Percentiles rank a stretch among this genome's conserved stretches.
These are phyloP conservation scores for Lecanosticta acicola DNA, from an alignment of 2,329 filamentous ascomycete species.

Conservation along the genomic window DNA sequence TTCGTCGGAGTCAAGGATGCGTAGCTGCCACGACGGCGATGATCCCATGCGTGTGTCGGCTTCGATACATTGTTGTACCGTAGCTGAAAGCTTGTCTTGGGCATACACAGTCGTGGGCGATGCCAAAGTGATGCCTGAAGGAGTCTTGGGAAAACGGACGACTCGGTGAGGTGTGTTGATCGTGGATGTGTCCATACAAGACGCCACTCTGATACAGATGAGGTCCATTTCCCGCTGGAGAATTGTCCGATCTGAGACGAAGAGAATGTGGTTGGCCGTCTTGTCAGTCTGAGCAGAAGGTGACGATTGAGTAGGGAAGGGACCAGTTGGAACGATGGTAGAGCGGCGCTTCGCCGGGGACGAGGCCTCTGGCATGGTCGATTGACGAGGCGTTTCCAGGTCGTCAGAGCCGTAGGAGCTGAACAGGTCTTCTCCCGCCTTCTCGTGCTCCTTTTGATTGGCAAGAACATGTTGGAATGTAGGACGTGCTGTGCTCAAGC, in stretches of 20 bases:
- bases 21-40: slow-evolving; percentile 8
- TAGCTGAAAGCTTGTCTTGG: slow-evolving; percentile 13
- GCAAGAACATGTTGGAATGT: neutral
- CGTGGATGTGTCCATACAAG: slow-evolving; percentile 4
- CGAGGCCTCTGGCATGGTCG: slow-evolving; percentile 14
- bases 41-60: slow-evolving; percentile 7
- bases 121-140: slow-evolving; percentile 12
- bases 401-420: slow-evolving; percentile 29
- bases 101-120: slow-evolving; percentile 14
- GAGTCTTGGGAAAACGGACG: slow-evolving; percentile 16
- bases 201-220: slow-evolving; percentile 15
- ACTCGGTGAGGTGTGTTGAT: slow-evolving; percentile 4
- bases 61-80: slow-evolving; percentile 20
- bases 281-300: neutral
- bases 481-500: neutral
- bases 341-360: neutral
- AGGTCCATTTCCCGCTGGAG: slow-evolving; percentile 8
- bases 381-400: slow-evolving; percentile 31
- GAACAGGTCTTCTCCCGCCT: slow-evolving; percentile 23
- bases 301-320: too few relatives aligned
- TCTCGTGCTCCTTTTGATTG: slow-evolving; percentile 14
- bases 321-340: neutral
- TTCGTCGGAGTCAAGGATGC: slow-evolving; percentile 13
- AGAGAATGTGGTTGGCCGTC: slow-evolving; percentile 13
- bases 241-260: slow-evolving; percentile 10